A percentile compares a stretch with the other conserved stretches of the same genome.
phyloP scores from a whole-genome alignment of 371 early-diverging fungal species.

The Apophysomyces elegans region DNA sequence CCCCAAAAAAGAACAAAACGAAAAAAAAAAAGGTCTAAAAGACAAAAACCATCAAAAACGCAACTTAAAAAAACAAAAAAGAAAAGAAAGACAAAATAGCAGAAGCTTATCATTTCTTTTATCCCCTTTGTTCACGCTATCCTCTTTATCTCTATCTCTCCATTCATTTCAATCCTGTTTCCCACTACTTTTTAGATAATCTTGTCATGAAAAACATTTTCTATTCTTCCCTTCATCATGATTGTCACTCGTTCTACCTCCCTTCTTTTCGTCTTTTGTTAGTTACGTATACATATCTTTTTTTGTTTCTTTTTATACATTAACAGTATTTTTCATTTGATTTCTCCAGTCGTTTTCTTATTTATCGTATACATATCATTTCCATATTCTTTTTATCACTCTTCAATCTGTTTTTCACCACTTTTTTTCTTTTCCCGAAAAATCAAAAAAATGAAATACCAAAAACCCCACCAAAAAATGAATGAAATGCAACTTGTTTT shows the following conservation, averaged over 20 bases:
- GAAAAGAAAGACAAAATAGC: neutral
- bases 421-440: neutral
- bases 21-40: no score
- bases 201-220: conserved; percentile 1
- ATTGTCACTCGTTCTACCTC: conserved; percentile 5
- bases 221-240: neutral
- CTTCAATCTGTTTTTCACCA: neutral
- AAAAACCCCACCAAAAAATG: neutral
- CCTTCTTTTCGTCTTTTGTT: conserved; percentile 2
- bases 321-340: conserved; percentile 6
- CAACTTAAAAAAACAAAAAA: neutral
- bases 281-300: conserved; percentile 5
- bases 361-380: conserved; percentile 8
- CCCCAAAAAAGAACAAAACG: no score
- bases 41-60: neutral
- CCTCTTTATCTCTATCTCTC: neutral
- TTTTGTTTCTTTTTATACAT: conserved; percentile 11
- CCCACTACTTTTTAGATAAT: neutral
- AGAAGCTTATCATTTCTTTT: neutral
- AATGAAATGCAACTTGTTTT: neutral
- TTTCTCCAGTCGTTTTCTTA: conserved; percentile 13
- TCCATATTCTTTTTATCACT: neutral
- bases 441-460: conserved; percentile 1
- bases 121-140: no score
- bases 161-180: neutral